Evolutionary conservation across 2,329 filamentous ascomycete species (phyloP).

Genomic region (Fonsecaea monophora): DNA sequence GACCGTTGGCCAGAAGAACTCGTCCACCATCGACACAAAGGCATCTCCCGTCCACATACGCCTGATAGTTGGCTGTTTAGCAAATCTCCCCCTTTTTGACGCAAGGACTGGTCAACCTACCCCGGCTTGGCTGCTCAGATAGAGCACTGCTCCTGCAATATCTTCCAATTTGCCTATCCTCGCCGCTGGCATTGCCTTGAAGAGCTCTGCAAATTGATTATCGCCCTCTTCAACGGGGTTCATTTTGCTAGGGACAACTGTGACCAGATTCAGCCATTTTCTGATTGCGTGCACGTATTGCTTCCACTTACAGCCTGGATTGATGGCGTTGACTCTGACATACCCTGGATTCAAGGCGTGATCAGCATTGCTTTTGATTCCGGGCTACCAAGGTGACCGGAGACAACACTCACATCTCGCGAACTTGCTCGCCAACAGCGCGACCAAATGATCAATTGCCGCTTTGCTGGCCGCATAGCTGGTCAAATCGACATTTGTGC

Average conservation of each 20-base stretch:
- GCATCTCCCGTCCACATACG: conserved; percentile 51
- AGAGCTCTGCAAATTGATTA: conserved; percentile 52
- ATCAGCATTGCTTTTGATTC: conserved; percentile 2
- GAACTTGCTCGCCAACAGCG: conserved; percentile 58
- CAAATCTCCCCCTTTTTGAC: neutral
- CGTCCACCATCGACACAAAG: conserved; percentile 52
- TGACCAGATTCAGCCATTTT: conserved; percentile 17
- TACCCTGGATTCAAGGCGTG: conserved; percentile 44
- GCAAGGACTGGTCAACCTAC: conserved; percentile 40
- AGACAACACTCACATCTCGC: conserved; percentile 35
- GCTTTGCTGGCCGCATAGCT: conserved; percentile 61
- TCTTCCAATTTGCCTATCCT: conserved; percentile 51
- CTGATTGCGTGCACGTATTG: neutral
- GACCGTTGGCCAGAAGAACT: conserved; percentile 51
- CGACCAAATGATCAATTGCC: conserved; percentile 60
- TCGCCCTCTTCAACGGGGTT: conserved; percentile 52
- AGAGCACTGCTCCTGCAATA: conserved; percentile 54
- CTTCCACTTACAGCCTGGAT: conserved; percentile 52
- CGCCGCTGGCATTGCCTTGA: conserved; percentile 51
- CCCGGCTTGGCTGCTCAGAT: conserved; percentile 52
- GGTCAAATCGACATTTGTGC: conserved; percentile 60
- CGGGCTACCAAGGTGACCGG: neutral
- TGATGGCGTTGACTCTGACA: conserved; percentile 54
- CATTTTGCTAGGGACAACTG: conserved; percentile 55
- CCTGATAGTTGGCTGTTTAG: conserved; percentile 37